Evolutionary conservation across 2,329 filamentous ascomycete species (phyloP).

Genomic region (Fusarium buharicum): DNA sequence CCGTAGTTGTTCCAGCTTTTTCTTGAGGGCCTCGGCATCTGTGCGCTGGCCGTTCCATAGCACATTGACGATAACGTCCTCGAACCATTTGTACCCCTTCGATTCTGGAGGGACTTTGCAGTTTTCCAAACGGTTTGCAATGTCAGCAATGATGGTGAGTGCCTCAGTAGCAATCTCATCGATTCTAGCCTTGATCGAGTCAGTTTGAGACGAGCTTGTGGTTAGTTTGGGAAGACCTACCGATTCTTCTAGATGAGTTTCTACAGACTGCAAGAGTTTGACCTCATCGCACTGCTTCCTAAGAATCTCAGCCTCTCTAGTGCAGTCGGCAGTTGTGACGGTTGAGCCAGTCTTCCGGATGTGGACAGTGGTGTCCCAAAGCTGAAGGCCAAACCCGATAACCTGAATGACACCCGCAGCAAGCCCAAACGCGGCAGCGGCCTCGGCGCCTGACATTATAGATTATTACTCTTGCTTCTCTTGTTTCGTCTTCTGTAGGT

Average conservation of each 20-base stretch:
- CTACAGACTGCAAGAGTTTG: neutral
- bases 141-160: neutral
- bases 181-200: neutral
- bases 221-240: neutral
- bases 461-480: no score
- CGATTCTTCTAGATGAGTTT: neutral
- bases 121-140: neutral
- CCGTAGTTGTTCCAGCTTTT: neutral
- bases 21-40: neutral
- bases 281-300: neutral
- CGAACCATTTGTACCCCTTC: neutral
- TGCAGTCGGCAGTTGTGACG: neutral
- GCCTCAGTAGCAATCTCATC: neutral
- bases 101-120: neutral
- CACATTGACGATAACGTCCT: neutral
- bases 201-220: neutral
- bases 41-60: neutral
- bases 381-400: neutral
- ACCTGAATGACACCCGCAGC: neutral
- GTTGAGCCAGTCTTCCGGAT: slow-evolving; percentile 1
- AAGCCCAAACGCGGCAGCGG: neutral
- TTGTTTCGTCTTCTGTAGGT: no score
- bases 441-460: slow-evolving; percentile 2
- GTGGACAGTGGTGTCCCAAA: neutral
- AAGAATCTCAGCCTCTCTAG: neutral